A percentile compares a stretch with the other conserved stretches of the same genome.
phyloP scores from a whole-genome alignment of 352 stramenopile species.

The Globisporangium cederbergense region DNA sequence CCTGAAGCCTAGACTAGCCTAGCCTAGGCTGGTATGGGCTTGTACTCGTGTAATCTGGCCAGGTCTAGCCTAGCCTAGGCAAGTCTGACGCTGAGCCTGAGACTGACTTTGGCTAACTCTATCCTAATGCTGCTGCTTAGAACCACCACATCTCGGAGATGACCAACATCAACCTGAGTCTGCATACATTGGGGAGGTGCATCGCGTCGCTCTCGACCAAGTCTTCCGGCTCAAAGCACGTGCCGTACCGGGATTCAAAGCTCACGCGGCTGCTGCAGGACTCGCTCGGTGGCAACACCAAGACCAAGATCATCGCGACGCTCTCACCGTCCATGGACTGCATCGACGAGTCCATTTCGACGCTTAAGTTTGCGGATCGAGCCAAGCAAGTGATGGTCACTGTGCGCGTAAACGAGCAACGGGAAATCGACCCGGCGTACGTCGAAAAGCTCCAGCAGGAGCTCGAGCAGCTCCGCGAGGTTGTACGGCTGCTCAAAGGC shows the following conservation, averaged over 20 bases:
- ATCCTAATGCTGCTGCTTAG: slow-evolving; percentile 12
- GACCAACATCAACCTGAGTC: slow-evolving; percentile 93
- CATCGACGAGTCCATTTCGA: slow-evolving; percentile 92
- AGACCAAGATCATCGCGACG: slow-evolving; percentile 91
- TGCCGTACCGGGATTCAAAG: slow-evolving; percentile 93
- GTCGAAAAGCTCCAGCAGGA: slow-evolving; percentile 88
- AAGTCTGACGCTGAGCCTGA: neutral
- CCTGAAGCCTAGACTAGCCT: too few relatives aligned
- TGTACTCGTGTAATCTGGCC: neutral
- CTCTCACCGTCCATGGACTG: slow-evolving; percentile 82
- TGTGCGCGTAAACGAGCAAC: slow-evolving; percentile 81
- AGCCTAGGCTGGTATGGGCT: too few relatives aligned
- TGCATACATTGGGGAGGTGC: slow-evolving; percentile 89
- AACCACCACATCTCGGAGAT: slow-evolving; percentile 89
- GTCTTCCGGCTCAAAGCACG: slow-evolving; percentile 38
- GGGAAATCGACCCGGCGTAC: slow-evolving; percentile 82
- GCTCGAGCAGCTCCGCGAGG: slow-evolving; percentile 67
- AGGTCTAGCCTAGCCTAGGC: too few relatives aligned
- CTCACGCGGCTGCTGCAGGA: slow-evolving; percentile 91
- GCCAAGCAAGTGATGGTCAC: slow-evolving; percentile 90
- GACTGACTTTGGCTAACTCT: neutral
- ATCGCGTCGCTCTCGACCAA: slow-evolving; percentile 78
- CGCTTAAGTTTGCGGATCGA: slow-evolving; percentile 91
- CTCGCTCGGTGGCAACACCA: slow-evolving; percentile 83
- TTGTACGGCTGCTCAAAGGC: slow-evolving; percentile 45